A percentile compares a stretch with the other conserved stretches of the same genome.
Conservation (phyloP, 306 rosid genomes). For the Prinsepia uniflora region DNA sequence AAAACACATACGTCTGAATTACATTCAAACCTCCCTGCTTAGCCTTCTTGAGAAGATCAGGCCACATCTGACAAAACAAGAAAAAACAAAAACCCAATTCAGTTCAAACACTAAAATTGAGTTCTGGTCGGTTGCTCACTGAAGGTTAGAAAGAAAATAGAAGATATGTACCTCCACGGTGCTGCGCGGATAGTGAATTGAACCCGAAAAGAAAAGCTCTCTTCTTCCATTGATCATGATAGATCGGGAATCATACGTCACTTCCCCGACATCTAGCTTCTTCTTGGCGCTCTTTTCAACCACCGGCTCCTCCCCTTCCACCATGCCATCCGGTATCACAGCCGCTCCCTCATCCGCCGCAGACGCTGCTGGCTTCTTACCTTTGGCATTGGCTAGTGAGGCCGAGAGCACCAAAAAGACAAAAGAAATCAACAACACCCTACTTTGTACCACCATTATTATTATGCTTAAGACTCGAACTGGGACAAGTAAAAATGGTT, state of each 20-base stretch:
- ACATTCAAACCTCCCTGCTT: slow-evolving; percentile 76
- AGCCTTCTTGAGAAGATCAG: slow-evolving; percentile 55
- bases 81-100: background rate
- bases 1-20: slow-evolving; percentile 86
- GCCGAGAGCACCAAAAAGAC: slow-evolving; percentile 5
- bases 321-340: background rate
- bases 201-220: slow-evolving; percentile 73
- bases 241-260: slow-evolving; percentile 62
- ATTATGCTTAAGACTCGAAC: background rate
- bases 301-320: background rate
- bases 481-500: background rate
- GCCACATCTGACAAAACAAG: slow-evolving; percentile 61
- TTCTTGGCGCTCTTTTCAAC: background rate
- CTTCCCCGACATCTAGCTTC: slow-evolving; percentile 12
- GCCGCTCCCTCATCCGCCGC: background rate
- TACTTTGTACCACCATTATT: slow-evolving; percentile 10
- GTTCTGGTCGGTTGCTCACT: background rate
- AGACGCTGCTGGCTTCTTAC: background rate
- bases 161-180: slow-evolving; percentile 48
- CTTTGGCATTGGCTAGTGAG: background rate
- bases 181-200: slow-evolving; percentile 81
- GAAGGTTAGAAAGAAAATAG: background rate
- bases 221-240: slow-evolving; percentile 55
- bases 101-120: background rate
- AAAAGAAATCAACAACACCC: background rate